A percentile compares a stretch with the other conserved stretches of the same genome.
Evolutionary conservation across 2,329 filamentous ascomycete species (phyloP).

Genomic region (Neocatenulostroma microsporum): DNA sequence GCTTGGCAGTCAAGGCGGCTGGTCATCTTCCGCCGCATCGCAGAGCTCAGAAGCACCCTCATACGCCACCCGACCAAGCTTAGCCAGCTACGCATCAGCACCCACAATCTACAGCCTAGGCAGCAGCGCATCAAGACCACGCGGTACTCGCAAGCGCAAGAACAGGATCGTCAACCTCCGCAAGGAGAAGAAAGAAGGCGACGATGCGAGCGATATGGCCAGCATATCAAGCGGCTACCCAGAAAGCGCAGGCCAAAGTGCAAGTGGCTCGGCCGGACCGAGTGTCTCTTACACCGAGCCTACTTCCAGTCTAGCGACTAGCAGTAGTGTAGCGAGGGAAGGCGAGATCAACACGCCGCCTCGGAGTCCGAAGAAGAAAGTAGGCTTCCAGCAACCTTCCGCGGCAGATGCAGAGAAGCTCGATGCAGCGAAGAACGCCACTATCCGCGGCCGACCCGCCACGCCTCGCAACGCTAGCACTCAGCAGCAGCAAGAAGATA

Average conservation of each 20-base stretch:
- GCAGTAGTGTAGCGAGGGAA: conserved; percentile 20
- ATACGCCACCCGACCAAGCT: conserved; percentile 59
- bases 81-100: conserved; percentile 55
- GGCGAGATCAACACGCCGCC: conserved; percentile 42
- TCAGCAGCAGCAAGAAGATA: conserved; percentile 20
- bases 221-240: conserved; percentile 42
- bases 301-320: too few relatives aligned
- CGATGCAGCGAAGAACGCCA: conserved; percentile 1
- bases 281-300: conserved; percentile 34
- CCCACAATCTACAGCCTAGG: conserved; percentile 46
- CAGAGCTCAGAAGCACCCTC: conserved; percentile 61
- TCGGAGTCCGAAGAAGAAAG: conserved; percentile 36
- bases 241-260: conserved; percentile 30
- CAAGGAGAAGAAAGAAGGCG: conserved; percentile 42
- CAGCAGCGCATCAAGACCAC: conserved; percentile 51
- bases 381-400: conserved; percentile 23
- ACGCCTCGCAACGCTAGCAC: conserved; percentile 12
- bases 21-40: conserved; percentile 37
- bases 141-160: conserved; percentile 68
- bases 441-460: conserved; percentile 9
- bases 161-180: conserved; percentile 74
- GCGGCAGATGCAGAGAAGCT: neutral
- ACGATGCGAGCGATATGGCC: conserved; percentile 35
- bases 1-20: conserved; percentile 16
- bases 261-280: conserved; percentile 7